Base-by-base conservation (phyloP, 2,329 filamentous ascomycete species). In the Chaetomiaceae sp. region DNA sequence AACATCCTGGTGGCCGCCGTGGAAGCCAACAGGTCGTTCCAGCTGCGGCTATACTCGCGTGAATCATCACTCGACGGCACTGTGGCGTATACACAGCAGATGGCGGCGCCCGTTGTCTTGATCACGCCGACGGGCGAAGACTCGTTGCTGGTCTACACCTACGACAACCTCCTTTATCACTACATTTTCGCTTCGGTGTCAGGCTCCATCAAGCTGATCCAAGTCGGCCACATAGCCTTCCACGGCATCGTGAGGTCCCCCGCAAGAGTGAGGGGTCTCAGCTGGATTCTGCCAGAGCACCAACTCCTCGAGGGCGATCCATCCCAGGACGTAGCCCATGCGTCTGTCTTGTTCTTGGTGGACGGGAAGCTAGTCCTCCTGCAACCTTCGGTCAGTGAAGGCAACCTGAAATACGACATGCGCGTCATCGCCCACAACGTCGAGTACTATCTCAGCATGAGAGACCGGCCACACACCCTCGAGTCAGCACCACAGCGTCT, bases 201-300 rank as follows among this genome's bases (percentile, higher is more conserved):
- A n/a, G 84, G 78, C 15, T 75, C 84, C 20, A 81, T 95, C 31
- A 85, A 84, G 39, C 79, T 97, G 27, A 82, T 95, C 6, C 91
- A 95, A 66, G 91, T 97, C n/a, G 94, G 95, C 9, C 94, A 97
- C 68, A 99, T 99, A 64, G 92, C 90, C 12, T 94, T 99, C 63
- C 89, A 99, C 68, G 94, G 94, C 42, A 96, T 99, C 58, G 91
- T 99, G 39, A 80, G 94, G 63, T 95, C 94, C 33, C 94, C 94
- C 11, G 90, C 91, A 20, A 82, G 94, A 66, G 94, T 99, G 5
- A 84, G 94, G 61, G 89, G 91, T 9, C 83, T 99, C 37, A 96
- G 91, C 71, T 99, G 94, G 94, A 88, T 99, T 56, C 71, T 99
- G 47, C 94, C 94, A 1, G 92, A 97, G 63, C 85, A 85, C 57